Evolutionary conservation across 257 asterid genomes (phyloP).

Genomic region (Salvia rosmarinus): DNA sequence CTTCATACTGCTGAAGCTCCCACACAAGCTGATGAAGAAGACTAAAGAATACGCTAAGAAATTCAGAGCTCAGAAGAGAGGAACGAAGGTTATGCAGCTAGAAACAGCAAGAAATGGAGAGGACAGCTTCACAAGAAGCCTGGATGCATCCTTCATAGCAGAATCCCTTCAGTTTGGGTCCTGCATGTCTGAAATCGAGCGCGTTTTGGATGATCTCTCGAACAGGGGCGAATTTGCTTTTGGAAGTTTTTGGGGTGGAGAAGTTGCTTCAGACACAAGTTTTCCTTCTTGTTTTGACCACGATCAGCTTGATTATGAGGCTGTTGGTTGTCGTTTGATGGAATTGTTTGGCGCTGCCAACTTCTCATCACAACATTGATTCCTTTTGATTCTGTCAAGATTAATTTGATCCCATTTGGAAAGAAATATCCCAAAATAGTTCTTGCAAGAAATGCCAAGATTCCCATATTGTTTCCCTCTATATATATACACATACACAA

Average conservation of each 20-base stretch:
- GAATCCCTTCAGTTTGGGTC: slow-evolving; percentile 38
- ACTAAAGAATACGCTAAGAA: slow-evolving; percentile 51
- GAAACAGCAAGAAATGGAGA: slow-evolving; percentile 36
- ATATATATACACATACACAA: neutral
- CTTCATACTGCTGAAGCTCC: slow-evolving; percentile 63
- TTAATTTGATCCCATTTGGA: neutral
- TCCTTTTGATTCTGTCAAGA: neutral
- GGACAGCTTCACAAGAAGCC: slow-evolving; percentile 39
- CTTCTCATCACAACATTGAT: slow-evolving; percentile 28
- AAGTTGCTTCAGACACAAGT: slow-evolving; percentile 35
- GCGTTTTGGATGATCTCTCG: slow-evolving; percentile 64
- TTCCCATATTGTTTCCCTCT: too few species aligned
- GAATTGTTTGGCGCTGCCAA: slow-evolving; percentile 52
- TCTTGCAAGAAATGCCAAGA: neutral
- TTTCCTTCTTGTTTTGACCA: slow-evolving; percentile 47
- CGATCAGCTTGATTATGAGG: slow-evolving; percentile 58
- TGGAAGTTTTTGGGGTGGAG: slow-evolving; percentile 80
- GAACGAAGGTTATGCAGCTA: slow-evolving; percentile 36
- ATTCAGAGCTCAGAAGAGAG: slow-evolving; percentile 40
- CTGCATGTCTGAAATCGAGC: slow-evolving; percentile 74
- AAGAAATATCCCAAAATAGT: slow-evolving; percentile 24
- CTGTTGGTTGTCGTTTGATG: slow-evolving; percentile 49
- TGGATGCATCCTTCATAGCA: slow-evolving; percentile 40
- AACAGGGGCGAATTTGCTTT: slow-evolving; percentile 74
- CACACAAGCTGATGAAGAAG: slow-evolving; percentile 52